Evolutionary conservation across 2,329 filamentous ascomycete genomes (phyloP), one percentile per base, ranked within the genome.

Genomic region (Cryphonectria parasitica): DNA sequence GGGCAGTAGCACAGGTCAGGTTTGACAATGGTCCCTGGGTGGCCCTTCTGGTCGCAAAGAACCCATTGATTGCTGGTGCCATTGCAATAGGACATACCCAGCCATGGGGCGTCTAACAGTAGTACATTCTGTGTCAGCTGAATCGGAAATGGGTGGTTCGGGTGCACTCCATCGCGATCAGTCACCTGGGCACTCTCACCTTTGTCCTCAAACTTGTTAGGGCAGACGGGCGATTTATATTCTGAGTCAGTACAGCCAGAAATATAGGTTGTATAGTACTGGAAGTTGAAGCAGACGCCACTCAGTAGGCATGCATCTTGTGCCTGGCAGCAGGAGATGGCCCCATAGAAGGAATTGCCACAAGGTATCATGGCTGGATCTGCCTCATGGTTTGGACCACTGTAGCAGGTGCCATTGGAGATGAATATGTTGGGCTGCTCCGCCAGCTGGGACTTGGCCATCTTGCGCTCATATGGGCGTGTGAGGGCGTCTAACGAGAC

Each of bases 71-170:
- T 70, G 2, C 75, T 75, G 3, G 75, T 77, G 73, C 74, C 74
- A 69, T 80, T 78, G 74, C 80, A 82, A 73, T 78, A 80, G 1
- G 77, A 77, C 22, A 82, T 76, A 0, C 78, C 79, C 8, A 78
- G 68, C 80, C 81, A 82, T 6, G 34, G 43, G 1, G 52, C 52
- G 1, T 43, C 70, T 72, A 34, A 34, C 6, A n/a, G 3, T 22
- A 31, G 11, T 2, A 1, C 13, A 49, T 43, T 7, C 64, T 71
- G 25, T 70, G 69, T 61, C 19, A 61, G 31, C 22, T 2, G 28
- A 2, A 17, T n/a, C 15, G 3, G 45, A 2, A 31, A 25, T 3
- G 13, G 54, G n/a, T 31, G 52, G 15, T 0, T 28, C 52, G 7
- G 25, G 11, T 28, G 17, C 17, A 31, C 8, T 10, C 7, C 43